Evolutionary conservation across 495 filamentous ascomycete genomes (phyloP).

Genomic region (Annulohypoxylon maeteangense): DNA sequence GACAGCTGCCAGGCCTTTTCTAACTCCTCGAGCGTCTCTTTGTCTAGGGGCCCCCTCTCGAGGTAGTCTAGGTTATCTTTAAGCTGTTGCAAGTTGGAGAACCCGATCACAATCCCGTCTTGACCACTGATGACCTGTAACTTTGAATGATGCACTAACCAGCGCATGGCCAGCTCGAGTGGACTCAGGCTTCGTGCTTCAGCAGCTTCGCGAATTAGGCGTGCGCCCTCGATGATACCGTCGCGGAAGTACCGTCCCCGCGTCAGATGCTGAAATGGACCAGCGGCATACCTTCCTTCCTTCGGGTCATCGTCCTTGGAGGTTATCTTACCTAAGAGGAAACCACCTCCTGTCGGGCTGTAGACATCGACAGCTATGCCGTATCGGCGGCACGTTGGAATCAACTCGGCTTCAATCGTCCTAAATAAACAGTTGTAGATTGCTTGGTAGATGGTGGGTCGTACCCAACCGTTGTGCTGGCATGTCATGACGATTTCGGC

Average conservation of each 20-base stretch:
- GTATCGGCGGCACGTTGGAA: constrained; percentile 78
- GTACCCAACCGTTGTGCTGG: constrained; percentile 72
- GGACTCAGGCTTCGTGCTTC: constrained; percentile 74
- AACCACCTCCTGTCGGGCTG: constrained; percentile 79
- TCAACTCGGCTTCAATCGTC: constrained; percentile 77
- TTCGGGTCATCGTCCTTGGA: constrained; percentile 64
- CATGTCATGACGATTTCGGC: constrained; percentile 82
- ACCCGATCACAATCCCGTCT: constrained; percentile 79
- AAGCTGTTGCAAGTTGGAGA: constrained; percentile 74
- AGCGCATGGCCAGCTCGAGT: constrained; percentile 78
- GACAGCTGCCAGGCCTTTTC: constrained; percentile 71
- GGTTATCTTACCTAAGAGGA: constrained; percentile 72
- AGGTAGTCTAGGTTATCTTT: constrained; percentile 73
- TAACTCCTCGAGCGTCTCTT: constrained; percentile 73
- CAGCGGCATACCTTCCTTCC: constrained; percentile 69
- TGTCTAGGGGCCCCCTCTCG: constrained; percentile 78
- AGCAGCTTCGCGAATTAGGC: constrained; percentile 72
- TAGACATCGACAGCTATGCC: constrained; percentile 83
- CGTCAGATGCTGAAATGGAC: constrained; percentile 64
- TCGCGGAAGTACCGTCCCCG: constrained; percentile 79
- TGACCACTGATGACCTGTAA: constrained; percentile 72
- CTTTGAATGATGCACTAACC: constrained; percentile 77
- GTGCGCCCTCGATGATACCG: constrained; percentile 74
- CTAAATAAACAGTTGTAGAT: constrained; percentile 73
- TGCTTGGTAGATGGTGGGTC: constrained; percentile 72